phyloP scores from a whole-genome alignment of 2,329 filamentous ascomycete species.

The Dryadomyces quercus-mongolicae region DNA sequence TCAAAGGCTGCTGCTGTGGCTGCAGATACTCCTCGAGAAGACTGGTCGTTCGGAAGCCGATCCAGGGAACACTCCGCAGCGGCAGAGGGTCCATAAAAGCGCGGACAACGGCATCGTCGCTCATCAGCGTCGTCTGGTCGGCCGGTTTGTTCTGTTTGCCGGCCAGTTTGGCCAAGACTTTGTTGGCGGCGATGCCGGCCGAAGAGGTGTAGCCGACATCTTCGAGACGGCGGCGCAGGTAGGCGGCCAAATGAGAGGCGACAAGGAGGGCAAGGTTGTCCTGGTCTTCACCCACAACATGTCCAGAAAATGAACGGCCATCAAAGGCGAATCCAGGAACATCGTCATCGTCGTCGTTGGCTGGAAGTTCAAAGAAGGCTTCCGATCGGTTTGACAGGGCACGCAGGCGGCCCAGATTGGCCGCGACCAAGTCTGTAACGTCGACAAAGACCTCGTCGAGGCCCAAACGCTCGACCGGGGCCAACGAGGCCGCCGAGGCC shows the following conservation, averaged over 20 bases:
- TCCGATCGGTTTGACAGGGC: constrained; percentile 26
- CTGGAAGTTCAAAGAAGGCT: constrained; percentile 72
- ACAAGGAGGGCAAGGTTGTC: constrained; percentile 39
- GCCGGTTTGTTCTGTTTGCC: constrained; percentile 78
- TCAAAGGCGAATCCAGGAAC: constrained; percentile 81
- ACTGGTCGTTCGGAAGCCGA: constrained; percentile 67
- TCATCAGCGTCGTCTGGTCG: constrained; percentile 70
- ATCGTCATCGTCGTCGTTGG: constrained; percentile 51
- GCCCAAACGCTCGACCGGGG: constrained; percentile 67
- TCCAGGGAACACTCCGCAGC: constrained; percentile 71
- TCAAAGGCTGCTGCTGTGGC: constrained; percentile 33
- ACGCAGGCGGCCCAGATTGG: constrained; percentile 66
- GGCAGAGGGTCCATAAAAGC: constrained; percentile 65
- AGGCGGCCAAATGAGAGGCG: constrained; percentile 67
- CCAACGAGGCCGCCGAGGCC: constrained; percentile 44
- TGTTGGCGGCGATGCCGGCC: constrained; percentile 78
- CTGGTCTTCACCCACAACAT: constrained; percentile 22
- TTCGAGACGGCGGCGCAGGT: constrained; percentile 55
- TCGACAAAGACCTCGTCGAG: constrained; percentile 87
- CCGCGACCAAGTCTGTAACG: constrained; percentile 74
- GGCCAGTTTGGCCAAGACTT: constrained; percentile 73
- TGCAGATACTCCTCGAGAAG: constrained; percentile 33
- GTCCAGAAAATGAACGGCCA: constrained; percentile 53
- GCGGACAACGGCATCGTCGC: constrained; percentile 34
- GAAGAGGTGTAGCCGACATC: constrained; percentile 75